Percentiles rank a stretch among this genome's conserved stretches.
Conservation (phyloP, 441 rosid species). For the Melastoma candidum region DNA sequence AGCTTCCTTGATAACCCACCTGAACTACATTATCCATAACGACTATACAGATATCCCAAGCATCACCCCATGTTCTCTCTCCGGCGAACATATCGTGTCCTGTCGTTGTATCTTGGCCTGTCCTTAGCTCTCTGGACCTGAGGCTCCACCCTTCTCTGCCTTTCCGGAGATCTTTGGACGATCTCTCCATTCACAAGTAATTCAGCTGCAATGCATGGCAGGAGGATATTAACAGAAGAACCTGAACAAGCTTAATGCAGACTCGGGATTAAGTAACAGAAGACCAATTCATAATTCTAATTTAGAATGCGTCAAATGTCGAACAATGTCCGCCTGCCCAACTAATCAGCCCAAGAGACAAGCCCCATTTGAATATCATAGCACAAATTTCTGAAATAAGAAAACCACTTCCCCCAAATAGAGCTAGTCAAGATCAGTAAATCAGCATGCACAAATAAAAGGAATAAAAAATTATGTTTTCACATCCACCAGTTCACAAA, state of each 20-base stretch:
- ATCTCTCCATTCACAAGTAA: constrained; percentile 90
- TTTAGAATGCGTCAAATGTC: too few relatives aligned
- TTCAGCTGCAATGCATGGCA: constrained; percentile 52
- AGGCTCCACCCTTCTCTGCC: constrained; percentile 86
- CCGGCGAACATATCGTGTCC: constrained; percentile 79
- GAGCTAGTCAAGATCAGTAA: constrained; percentile 17
- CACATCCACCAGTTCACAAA: constrained; percentile 23
- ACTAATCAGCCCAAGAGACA: too few relatives aligned
- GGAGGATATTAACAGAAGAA: neutral
- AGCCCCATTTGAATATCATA: neutral
- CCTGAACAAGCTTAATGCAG: too few relatives aligned
- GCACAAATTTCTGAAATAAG: constrained; percentile 17
- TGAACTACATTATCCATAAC: neutral
- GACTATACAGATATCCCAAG: neutral
- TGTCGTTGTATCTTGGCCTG: constrained; percentile 93
- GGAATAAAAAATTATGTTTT: constrained; percentile 4
- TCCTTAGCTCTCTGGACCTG: constrained; percentile 88
- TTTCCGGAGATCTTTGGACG: constrained; percentile 87
- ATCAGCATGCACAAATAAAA: too few relatives aligned
- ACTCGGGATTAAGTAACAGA: too few relatives aligned
- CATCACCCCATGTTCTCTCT: constrained; percentile 47
- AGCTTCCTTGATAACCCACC: neutral
- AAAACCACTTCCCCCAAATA: constrained; percentile 19
- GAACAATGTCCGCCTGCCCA: too few relatives aligned
- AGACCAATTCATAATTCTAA: too few relatives aligned